phyloP scores from a whole-genome alignment of 2,329 filamentous ascomycete species.

The Fusarium pilosicola region DNA sequence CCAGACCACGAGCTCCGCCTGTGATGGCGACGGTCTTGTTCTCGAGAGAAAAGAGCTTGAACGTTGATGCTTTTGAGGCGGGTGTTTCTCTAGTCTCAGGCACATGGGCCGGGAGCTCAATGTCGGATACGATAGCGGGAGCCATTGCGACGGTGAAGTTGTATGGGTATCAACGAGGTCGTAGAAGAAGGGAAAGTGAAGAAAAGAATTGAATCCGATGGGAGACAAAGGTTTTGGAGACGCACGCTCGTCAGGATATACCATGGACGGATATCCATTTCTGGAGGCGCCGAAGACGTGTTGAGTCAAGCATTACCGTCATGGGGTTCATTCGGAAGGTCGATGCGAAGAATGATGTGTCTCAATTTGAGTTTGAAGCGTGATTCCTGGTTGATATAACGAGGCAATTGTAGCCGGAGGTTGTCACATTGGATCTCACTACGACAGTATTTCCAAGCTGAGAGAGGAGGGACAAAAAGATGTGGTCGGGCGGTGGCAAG shows the following conservation, averaged over 20 bases:
- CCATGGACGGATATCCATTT: constrained; percentile 9
- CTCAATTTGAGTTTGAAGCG: not conserved
- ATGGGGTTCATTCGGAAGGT: constrained; percentile 9
- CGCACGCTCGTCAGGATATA: constrained; percentile 6
- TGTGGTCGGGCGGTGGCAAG: too few relatives aligned
- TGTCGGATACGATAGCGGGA: constrained; percentile 45
- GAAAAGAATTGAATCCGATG: not conserved
- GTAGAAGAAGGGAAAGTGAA: not conserved
- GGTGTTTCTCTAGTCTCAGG: constrained; percentile 48
- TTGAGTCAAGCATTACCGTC: not conserved
- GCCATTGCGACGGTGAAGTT: constrained; percentile 27
- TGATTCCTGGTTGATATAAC: not conserved
- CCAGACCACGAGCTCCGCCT: constrained; percentile 61
- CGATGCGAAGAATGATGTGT: constrained; percentile 26
- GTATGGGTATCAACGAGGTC: not conserved
- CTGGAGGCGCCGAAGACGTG: not conserved
- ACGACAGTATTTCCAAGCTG: not conserved
- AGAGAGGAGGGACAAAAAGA: not conserved
- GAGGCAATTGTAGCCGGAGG: constrained; percentile 32
- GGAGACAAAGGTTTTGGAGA: not conserved
- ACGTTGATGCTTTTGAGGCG: constrained; percentile 41
- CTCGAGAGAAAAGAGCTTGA: constrained; percentile 56
- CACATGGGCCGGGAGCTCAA: constrained; percentile 43
- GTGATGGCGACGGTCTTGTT: constrained; percentile 60
- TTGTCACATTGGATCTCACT: not conserved